Conservation (phyloP, 305 asterid genomes). For the Plantago lanceolata region DNA sequence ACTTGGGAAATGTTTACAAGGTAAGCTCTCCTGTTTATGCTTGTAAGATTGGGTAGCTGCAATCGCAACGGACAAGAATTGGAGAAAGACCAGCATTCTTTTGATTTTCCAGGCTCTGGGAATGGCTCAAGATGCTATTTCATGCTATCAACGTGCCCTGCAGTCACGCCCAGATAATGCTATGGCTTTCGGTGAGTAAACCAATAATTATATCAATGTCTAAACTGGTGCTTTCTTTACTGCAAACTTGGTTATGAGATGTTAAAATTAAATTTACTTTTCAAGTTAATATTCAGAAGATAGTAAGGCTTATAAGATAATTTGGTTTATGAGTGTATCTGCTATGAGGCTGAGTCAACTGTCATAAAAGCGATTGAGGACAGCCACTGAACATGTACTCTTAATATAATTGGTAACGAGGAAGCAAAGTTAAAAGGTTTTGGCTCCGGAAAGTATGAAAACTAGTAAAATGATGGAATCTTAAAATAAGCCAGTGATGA, state of each 20-base stretch:
- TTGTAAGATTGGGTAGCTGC: constrained; percentile 47
- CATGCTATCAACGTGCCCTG: constrained; percentile 85
- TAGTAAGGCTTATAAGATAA: background rate
- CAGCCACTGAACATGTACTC: background rate
- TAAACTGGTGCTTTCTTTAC: background rate
- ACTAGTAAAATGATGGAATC: no score
- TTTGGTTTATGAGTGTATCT: background rate
- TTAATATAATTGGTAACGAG: background rate
- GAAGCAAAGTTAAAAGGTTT: background rate
- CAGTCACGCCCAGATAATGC: constrained; percentile 90
- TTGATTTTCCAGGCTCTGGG: constrained; percentile 84
- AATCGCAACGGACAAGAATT: constrained; percentile 41
- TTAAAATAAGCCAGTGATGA: no score
- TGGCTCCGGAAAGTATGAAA: background rate
- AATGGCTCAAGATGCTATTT: constrained; percentile 87
- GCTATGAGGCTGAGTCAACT: background rate
- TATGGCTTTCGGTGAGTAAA: constrained; percentile 83
- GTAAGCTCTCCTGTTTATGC: constrained; percentile 51
- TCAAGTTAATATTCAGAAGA: background rate
- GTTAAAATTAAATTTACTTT: background rate
- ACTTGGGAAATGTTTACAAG: constrained; percentile 96
- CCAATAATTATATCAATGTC: background rate
- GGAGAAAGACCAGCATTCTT: constrained; percentile 52
- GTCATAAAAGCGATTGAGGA: background rate
- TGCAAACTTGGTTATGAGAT: background rate